Evolutionary conservation across 106 monocot species (phyloP), one percentile per base, ranked within the genome.

Genomic region (Dioscorea dumetorum): DNA sequence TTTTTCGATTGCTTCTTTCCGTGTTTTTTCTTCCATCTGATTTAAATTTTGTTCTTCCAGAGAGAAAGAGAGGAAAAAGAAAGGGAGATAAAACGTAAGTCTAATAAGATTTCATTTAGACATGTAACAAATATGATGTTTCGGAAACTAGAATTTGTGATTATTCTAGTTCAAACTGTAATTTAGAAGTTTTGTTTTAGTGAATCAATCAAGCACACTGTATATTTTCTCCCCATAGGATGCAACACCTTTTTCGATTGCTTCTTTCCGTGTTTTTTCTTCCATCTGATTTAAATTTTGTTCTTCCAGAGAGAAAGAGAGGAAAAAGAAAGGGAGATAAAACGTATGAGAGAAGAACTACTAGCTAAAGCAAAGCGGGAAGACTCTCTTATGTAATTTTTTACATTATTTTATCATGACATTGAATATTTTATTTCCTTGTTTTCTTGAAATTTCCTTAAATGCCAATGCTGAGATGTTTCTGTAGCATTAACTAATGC

Each of bases 251-350:
- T 15, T 54, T 8, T 13, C 5, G 54, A 22, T 9, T 49, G 21
- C 18, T 50, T 7, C 6, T n/a, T 1, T 66, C 14, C 9, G 50
- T n/a, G 2, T 66, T 13, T 12, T 22, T 22, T 22, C n/a, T 33
- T 63, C 13, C 17, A 24, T 34, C 63, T 8, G 23, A 14, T 14
- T 18, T 10, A 23, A 21, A 11, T 16, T 50, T 49, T 51, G 12
- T 41, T 32, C 49, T 67, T 66, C 34, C 80, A 86, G 86, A 74
- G 83, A 77, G 87, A 87, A 70, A 80, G 72, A 63, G 50, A 68
- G 60, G 83, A 87, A 61, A 80, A 58, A 48, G 87, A 80, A 72
- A 75, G 71, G 75, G 83, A 83, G 79, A 83, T 87, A 58, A 83
- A 72, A 72, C 69, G 72, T 62, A 24, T 83, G 54, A 80, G 83